phyloP scores from a whole-genome alignment of 176 grass and related monocot genomes.

The Rhynchospora tenuis region DNA sequence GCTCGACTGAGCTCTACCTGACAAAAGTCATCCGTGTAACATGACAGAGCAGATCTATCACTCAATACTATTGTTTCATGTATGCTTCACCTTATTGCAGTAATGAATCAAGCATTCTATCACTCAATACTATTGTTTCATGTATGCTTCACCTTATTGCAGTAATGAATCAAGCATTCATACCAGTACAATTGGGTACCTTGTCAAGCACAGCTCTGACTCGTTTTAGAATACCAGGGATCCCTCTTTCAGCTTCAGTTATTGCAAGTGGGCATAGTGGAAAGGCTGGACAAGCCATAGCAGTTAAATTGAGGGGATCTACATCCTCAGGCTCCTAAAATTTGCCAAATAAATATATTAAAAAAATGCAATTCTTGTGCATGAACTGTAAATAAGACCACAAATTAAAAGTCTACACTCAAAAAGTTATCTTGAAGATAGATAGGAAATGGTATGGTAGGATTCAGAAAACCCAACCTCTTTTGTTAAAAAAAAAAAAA shows the following conservation, averaged over 20 bases:
- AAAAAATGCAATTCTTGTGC: neutral
- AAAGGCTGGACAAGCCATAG: constrained; percentile 93
- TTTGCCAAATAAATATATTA: neutral
- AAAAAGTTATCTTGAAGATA: neutral
- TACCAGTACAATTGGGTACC: constrained; percentile 36
- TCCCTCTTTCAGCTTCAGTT: constrained; percentile 95
- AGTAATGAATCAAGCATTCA: neutral
- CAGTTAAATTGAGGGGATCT: constrained; percentile 81
- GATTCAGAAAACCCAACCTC: neutral
- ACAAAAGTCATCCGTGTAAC: neutral
- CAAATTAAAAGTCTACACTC: neutral
- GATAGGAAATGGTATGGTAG: neutral
- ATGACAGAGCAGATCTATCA: neutral
- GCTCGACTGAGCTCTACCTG: constrained; percentile 2
- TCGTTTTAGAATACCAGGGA: constrained; percentile 70
- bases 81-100: neutral
- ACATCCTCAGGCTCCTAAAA: constrained; percentile 72
- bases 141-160: neutral
- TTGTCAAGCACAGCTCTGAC: constrained; percentile 83
- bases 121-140: neutral
- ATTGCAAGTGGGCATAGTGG: constrained; percentile 87
- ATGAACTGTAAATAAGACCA: neutral
- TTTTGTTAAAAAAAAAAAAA: neutral
- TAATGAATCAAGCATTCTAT: neutral
- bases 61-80: neutral